These are phyloP conservation scores for Punica granatum DNA, from an alignment of 345 rosid genomes.

Conservation along the genomic window DNA sequence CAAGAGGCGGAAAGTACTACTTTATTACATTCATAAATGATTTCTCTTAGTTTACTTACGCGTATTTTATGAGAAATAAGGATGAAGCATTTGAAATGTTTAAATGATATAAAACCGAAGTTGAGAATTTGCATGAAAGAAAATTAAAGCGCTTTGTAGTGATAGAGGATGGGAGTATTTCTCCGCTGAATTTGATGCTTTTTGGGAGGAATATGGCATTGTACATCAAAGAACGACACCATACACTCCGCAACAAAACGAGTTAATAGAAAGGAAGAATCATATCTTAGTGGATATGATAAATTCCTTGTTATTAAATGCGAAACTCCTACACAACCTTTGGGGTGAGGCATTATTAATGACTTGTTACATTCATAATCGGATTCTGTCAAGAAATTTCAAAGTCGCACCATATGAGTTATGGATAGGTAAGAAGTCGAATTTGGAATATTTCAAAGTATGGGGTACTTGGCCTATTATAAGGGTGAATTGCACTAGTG, in stretches of 20 bases:
- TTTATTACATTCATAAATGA: slow-evolving; percentile 13
- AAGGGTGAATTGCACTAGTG: too few species aligned
- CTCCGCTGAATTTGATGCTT: neutral
- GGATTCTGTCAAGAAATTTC: neutral
- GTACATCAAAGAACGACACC: neutral
- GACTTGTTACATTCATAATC: slow-evolving; percentile 4
- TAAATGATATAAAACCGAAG: neutral
- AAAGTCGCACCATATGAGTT: slow-evolving; percentile 7
- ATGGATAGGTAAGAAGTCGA: slow-evolving; percentile 8
- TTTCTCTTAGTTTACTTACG: neutral
- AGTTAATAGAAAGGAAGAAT: neutral
- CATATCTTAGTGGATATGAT: neutral
- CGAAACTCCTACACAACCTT: neutral
- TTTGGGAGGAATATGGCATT: neutral
- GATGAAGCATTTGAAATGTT: slow-evolving; percentile 1
- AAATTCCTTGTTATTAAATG: slow-evolving; percentile 3
- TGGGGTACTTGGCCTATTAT: too few species aligned
- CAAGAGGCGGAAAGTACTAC: slow-evolving; percentile 6
- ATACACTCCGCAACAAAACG: neutral
- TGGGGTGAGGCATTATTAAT: slow-evolving; percentile 7
- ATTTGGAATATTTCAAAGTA: neutral
- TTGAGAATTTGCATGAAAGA: neutral
- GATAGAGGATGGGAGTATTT: slow-evolving; percentile 8
- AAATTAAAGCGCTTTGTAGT: neutral
- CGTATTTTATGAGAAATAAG: neutral